These are phyloP conservation scores for Crithidia acanthocephali DNA, from an alignment of 208 protist genomes.

Conservation along the genomic window DNA sequence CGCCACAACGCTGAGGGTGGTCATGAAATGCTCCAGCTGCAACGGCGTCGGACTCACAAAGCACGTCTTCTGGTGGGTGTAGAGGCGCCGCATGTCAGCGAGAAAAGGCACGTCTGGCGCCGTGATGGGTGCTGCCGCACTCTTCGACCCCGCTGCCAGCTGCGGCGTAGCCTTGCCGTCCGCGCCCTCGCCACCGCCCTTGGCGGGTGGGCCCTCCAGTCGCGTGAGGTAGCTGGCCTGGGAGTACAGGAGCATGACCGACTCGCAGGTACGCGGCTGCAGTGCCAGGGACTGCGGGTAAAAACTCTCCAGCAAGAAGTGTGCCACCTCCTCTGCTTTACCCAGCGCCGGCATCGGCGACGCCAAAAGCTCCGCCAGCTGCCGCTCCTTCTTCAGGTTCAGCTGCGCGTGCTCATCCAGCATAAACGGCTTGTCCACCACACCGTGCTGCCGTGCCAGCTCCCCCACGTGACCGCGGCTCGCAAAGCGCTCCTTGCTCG, in stretches of 20 bases:
- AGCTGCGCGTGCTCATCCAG: conserved; percentile 59
- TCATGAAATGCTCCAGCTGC: conserved; percentile 81
- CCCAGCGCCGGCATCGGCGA: conserved; percentile 61
- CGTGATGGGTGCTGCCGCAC: conserved; percentile 3
- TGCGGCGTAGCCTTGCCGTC: not conserved
- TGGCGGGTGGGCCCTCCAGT: conserved; percentile 21
- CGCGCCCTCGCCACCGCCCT: not conserved
- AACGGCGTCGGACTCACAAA: conserved; percentile 76
- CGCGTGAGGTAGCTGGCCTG: conserved; percentile 65
- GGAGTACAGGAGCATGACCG: conserved; percentile 66
- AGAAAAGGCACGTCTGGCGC: conserved; percentile 66
- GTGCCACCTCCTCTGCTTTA: conserved; percentile 60
- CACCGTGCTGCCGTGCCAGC: conserved; percentile 35
- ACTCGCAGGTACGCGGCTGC: conserved; percentile 59
- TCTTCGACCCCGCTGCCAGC: not conserved
- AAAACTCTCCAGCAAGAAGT: conserved; percentile 48
- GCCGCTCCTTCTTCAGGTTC: conserved; percentile 76
- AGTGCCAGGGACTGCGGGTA: conserved; percentile 57
- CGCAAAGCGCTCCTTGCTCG: conserved; percentile 60
- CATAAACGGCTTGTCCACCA: conserved; percentile 47
- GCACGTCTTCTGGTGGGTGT: conserved; percentile 61
- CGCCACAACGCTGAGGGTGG: conserved; percentile 45
- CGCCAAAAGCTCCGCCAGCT: conserved; percentile 66
- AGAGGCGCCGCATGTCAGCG: conserved; percentile 70
- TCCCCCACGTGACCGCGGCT: conserved; percentile 59